Evolutionary conservation across 768 basidiomycete genomes (phyloP), one percentile per base, ranked within the genome.

Genomic region (Russula emetica): DNA sequence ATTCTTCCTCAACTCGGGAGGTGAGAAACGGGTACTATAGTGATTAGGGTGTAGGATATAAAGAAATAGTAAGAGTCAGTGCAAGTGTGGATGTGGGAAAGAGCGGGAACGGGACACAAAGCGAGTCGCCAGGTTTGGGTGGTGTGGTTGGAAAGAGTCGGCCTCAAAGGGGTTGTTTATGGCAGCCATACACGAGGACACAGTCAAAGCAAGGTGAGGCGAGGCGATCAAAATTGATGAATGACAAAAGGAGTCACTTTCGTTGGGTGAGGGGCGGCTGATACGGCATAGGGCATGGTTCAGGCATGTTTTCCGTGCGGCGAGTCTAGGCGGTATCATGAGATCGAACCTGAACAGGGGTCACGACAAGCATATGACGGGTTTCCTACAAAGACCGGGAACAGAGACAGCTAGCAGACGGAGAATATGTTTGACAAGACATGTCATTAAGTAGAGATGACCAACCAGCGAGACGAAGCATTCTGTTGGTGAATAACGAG

Each of bases 41-140:
- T 30, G 53, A 60, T 64, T 64, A 60, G 58, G 47, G 40, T 50
- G 59, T 30, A 26, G 54, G 49, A 56, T 65, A 65, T 65, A 65
- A 63, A 53, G 49, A 44, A 56, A 56, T 40, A 56, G 63, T 52
- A 60, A 30, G 36, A 38, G 55, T 57, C 55, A 52, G 28, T 51
- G 55, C 45, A 58, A 63, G 30, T 58, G 61, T n/a, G 56, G 56
- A 53, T 50, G 62, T 63, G 55, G 52, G 50, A 58, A 63, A 57
- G 59, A 5, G 55, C 38, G 20, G 50, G 55, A 63, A 58, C 30
- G 26, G 28, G 63, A 60, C 59, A 55, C 59, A 65, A 47, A 44
- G 34, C 42, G 26, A 38, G 63, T 50, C 28, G 49, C 59, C 38
- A 30, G 32, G 50, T 42, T 61, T 53, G 51, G 50, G 54, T 51